Evolutionary conservation across 192 early-diverging fungal genomes (phyloP).

Genomic region (Entomortierella lignicola): DNA sequence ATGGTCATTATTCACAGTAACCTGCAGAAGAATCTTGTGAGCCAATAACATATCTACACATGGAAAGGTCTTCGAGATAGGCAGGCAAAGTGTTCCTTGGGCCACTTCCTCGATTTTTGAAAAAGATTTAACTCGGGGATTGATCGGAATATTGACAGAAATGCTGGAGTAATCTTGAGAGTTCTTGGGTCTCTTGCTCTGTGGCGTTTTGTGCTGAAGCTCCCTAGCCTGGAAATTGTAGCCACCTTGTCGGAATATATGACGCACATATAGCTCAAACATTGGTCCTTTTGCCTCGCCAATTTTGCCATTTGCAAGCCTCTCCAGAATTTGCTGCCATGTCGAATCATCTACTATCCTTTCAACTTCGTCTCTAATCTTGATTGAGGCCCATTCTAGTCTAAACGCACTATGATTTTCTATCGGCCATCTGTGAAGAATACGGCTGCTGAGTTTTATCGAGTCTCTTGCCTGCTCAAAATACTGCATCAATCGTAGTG

Average conservation of each 20-base stretch:
- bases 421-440: conserved; percentile 35
- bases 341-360: background rate
- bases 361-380: background rate
- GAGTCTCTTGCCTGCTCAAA: conserved; percentile 13
- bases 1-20: conserved; percentile 5
- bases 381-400: background rate
- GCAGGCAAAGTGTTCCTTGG: conserved; percentile 3
- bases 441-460: conserved; percentile 13
- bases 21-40: conserved; percentile 3
- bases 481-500: conserved; percentile 15
- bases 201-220: no score
- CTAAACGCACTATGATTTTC: background rate
- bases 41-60: conserved; percentile 12
- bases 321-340: background rate
- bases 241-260: conserved; percentile 15
- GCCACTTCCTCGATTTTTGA: background rate
- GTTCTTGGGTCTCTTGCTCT: no score
- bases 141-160: background rate
- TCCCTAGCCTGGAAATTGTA: conserved; percentile 19
- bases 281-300: conserved; percentile 22
- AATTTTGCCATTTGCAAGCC: background rate
- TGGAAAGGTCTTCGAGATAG: conserved; percentile 7
- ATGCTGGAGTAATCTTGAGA: background rate
- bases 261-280: conserved; percentile 35
- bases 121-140: background rate